phyloP scores from a whole-genome alignment of 768 basidiomycete genomes.

The Amanita rubescens region DNA sequence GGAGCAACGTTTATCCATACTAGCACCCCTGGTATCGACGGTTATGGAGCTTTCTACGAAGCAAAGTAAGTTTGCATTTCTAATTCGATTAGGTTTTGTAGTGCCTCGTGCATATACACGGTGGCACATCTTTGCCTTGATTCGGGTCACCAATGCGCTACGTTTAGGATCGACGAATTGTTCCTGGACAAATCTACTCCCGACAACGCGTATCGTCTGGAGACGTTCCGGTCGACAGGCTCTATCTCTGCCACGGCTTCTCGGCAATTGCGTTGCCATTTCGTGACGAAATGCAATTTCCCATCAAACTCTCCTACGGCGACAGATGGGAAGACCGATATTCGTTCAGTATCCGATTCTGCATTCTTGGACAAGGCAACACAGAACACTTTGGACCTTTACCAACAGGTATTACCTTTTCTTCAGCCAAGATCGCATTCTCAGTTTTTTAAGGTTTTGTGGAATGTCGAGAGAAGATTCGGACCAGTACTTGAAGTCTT shows the following conservation, averaged over 20 bases:
- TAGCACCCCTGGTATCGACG: constrained; percentile 79
- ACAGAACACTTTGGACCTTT: constrained; percentile 89
- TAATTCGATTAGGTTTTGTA: neutral
- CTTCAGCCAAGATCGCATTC: neutral
- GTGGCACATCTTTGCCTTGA: neutral
- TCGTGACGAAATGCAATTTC: constrained; percentile 85
- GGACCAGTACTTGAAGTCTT: constrained; percentile 96
- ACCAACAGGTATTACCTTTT: constrained; percentile 45
- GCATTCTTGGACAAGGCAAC: constrained; percentile 90
- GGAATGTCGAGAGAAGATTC: constrained; percentile 74
- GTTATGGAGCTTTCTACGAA: constrained; percentile 89
- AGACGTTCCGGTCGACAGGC: constrained; percentile 90
- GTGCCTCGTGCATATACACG: neutral
- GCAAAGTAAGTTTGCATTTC: constrained; percentile 45
- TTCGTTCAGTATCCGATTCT: constrained; percentile 80
- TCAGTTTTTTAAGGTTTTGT: constrained; percentile 48
- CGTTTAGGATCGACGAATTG: constrained; percentile 73
- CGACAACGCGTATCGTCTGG: constrained; percentile 79
- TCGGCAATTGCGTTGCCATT: constrained; percentile 96
- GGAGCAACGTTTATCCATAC: constrained; percentile 95
- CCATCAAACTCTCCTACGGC: constrained; percentile 37
- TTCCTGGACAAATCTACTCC: constrained; percentile 83
- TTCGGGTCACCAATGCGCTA: constrained; percentile 7
- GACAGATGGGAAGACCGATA: constrained; percentile 65
- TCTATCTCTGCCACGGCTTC: constrained; percentile 80